Evolutionary conservation across 2,329 filamentous ascomycete species (phyloP).

Genomic region (Arthrobotrys entomopaga): DNA sequence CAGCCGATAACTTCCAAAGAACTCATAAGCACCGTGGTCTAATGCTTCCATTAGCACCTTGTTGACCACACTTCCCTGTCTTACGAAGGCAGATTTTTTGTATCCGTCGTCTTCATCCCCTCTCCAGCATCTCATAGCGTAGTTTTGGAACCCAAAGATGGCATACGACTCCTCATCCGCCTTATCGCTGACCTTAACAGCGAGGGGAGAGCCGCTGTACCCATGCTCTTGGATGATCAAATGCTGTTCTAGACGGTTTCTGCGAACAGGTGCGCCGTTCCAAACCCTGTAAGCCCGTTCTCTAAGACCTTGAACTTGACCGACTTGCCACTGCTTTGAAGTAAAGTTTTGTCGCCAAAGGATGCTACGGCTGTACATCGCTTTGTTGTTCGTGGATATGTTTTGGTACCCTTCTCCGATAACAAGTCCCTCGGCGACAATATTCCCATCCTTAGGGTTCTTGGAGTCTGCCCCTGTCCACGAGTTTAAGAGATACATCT

Average conservation of each 20-base stretch:
- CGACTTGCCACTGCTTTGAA: constrained; percentile 49
- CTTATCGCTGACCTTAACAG: constrained; percentile 44
- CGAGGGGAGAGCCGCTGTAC: constrained; percentile 48
- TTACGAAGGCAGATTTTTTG: constrained; percentile 35
- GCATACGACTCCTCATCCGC: constrained; percentile 36
- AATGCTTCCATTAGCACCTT: constrained; percentile 45
- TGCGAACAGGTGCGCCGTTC: constrained; percentile 40
- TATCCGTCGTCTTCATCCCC: constrained; percentile 45
- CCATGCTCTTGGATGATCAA: constrained; percentile 47
- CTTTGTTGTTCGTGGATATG: constrained; percentile 37
- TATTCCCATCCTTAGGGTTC: constrained; percentile 50
- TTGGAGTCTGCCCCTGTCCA: constrained; percentile 44
- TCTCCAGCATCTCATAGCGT: constrained; percentile 47
- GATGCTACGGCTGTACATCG: constrained; percentile 50
- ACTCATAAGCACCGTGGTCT: constrained; percentile 50
- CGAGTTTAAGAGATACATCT: constrained; percentile 52
- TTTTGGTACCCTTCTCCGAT: constrained; percentile 51
- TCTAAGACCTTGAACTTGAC: constrained; percentile 36
- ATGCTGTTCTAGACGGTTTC: constrained; percentile 39
- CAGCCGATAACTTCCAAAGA: constrained; percentile 45
- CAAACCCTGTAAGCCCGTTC: constrained; percentile 45
- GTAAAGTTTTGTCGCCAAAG: constrained; percentile 53
- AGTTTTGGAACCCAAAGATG: constrained; percentile 51
- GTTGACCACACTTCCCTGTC: constrained; percentile 41
- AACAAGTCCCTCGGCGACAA: constrained; percentile 46